Conservation (phyloP, 1,284 basidiomycete genomes). For the Vanrija sp. region DNA sequence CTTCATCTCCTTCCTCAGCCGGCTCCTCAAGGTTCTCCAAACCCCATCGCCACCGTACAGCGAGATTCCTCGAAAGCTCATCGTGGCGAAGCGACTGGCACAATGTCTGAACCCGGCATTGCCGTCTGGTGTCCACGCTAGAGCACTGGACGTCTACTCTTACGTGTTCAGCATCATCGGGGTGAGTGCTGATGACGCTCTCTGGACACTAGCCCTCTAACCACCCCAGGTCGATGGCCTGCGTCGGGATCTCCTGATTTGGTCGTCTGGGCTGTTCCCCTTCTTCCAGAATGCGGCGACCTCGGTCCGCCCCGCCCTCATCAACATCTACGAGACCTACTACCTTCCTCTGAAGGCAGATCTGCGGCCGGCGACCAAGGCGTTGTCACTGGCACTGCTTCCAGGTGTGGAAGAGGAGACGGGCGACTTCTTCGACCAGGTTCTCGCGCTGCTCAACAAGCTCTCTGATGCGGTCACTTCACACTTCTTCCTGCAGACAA, state of each 20-base stretch:
- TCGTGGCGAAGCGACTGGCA: slow-evolving; percentile 89
- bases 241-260: slow-evolving; percentile 79
- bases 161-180: slow-evolving; percentile 88
- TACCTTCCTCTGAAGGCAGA: slow-evolving; percentile 80
- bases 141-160: slow-evolving; percentile 90
- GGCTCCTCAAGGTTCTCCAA: slow-evolving; percentile 92
- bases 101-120: slow-evolving; percentile 97
- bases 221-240: slow-evolving; percentile 72
- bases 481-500: slow-evolving; percentile 89
- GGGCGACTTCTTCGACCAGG: slow-evolving; percentile 93
- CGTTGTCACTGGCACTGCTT: slow-evolving; percentile 85
- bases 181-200: slow-evolving; percentile 54
- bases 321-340: slow-evolving; percentile 82
- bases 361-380: slow-evolving; percentile 85
- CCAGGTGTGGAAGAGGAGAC: slow-evolving; percentile 95
- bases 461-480: slow-evolving; percentile 76
- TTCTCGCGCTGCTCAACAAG: slow-evolving; percentile 74
- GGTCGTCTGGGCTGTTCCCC: slow-evolving; percentile 94
- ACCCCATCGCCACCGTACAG: slow-evolving; percentile 78
- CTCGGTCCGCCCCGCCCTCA: slow-evolving; percentile 82
- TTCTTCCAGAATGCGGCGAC: slow-evolving; percentile 98
- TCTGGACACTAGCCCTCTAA: neutral
- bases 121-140: slow-evolving; percentile 93
- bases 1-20: slow-evolving; percentile 95
- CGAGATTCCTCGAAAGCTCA: slow-evolving; percentile 90